Conservation (phyloP, 768 basidiomycete species). For the Lanmaoa rubissima region DNA sequence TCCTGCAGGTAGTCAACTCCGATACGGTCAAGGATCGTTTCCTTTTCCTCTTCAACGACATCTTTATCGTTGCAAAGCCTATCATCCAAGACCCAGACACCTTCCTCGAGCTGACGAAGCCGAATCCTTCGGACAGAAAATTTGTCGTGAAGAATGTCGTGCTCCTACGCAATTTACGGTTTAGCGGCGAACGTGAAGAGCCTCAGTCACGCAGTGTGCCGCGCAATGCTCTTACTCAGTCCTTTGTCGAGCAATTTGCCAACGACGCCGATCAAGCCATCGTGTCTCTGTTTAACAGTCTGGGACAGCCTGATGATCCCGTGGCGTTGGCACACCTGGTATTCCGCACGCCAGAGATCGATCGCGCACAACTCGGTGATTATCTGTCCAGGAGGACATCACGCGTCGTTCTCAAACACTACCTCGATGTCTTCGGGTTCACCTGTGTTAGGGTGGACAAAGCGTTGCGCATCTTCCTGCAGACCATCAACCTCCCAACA, state of each 20-base stretch:
- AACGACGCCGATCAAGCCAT: slow-evolving; percentile 82
- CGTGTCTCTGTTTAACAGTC: slow-evolving; percentile 60
- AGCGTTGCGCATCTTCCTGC: slow-evolving; percentile 85
- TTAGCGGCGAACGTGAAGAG: slow-evolving; percentile 69
- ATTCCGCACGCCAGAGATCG: slow-evolving; percentile 82
- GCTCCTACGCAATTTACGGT: slow-evolving; percentile 64
- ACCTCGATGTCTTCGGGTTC: slow-evolving; percentile 87
- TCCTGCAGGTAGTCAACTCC: slow-evolving; percentile 90
- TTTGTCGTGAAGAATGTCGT: slow-evolving; percentile 91
- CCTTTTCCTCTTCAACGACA: slow-evolving; percentile 95
- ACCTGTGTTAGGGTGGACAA: slow-evolving; percentile 80
- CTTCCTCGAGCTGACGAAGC: slow-evolving; percentile 55
- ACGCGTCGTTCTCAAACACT: slow-evolving; percentile 75
- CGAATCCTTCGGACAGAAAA: slow-evolving; percentile 61
- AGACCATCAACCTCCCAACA: slow-evolving; percentile 68
- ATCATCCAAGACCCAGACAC: slow-evolving; percentile 67
- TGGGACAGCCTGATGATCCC: slow-evolving; percentile 62
- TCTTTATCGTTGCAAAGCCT: slow-evolving; percentile 92
- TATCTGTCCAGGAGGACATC: slow-evolving; percentile 77
- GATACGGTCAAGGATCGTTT: slow-evolving; percentile 95
- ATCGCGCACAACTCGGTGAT: slow-evolving; percentile 78
- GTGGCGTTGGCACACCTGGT: slow-evolving; percentile 70
- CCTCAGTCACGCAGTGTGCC: slow-evolving; percentile 45
- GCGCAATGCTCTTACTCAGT: slow-evolving; percentile 61
- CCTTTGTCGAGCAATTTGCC: slow-evolving; percentile 78